A percentile compares a stretch with the other conserved stretches of the same genome.
These are phyloP conservation scores for Akanthomyces muscarius DNA, from an alignment of 2,329 filamentous ascomycete species.

Conservation along the genomic window DNA sequence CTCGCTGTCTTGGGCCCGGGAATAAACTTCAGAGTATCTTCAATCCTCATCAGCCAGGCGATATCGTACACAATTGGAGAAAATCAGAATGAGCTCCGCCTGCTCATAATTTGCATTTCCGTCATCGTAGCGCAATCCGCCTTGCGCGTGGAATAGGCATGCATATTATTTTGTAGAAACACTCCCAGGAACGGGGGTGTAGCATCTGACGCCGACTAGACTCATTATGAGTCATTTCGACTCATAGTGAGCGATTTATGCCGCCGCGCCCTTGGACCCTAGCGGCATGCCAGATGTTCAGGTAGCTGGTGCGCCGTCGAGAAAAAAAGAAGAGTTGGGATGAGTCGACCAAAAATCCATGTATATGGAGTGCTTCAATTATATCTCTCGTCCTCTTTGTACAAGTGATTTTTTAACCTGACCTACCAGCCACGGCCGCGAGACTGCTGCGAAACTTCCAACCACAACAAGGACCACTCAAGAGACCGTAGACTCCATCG, in stretches of 20 bases:
- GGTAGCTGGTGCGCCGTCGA: not conserved
- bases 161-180: slow-evolving; percentile 2
- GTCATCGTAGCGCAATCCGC: not conserved
- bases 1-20: too few species aligned
- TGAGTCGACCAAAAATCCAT: not conserved
- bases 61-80: too few species aligned
- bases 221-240: slow-evolving; percentile 13
- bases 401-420: not conserved
- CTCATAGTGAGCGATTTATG: slow-evolving; percentile 13
- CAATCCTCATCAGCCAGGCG: too few species aligned
- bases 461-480: not conserved
- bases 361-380: not conserved
- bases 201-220: slow-evolving; percentile 3
- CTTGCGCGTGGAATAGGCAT: not conserved
- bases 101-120: too few species aligned
- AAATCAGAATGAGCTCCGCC: too few species aligned
- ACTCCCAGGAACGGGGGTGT: slow-evolving; percentile 3
- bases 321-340: slow-evolving; percentile 4
- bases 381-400: not conserved
- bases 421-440: not conserved
- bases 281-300: not conserved
- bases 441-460: not conserved
- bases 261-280: not conserved
- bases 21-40: too few species aligned
- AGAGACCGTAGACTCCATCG: not conserved